These are phyloP conservation scores for Torulaspora quercuum DNA, from an alignment of 805 yeast species.

Conservation along the genomic window DNA sequence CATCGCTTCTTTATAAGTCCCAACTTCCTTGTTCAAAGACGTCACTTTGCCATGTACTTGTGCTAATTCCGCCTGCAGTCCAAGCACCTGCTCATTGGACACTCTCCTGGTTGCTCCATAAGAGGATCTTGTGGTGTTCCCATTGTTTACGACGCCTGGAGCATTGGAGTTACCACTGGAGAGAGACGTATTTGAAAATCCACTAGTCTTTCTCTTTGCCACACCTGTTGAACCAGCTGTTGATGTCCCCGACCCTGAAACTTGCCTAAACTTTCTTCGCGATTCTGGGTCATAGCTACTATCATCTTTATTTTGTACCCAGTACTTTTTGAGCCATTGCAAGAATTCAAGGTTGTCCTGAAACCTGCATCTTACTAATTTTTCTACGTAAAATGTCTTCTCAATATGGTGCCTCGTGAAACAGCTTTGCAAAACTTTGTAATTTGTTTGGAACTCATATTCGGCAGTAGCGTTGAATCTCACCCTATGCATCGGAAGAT, in stretches of 20 bases:
- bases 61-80: conserved; percentile 45
- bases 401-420: conserved; percentile 68
- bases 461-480: conserved; percentile 67
- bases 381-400: conserved; percentile 75
- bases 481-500: conserved; percentile 76
- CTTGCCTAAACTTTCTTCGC: conserved; percentile 45
- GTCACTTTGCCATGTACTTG: conserved; percentile 44
- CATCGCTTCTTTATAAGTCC: conserved; percentile 55
- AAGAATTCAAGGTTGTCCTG: conserved; percentile 93
- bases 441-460: conserved; percentile 74
- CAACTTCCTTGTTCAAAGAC: conserved; percentile 43
- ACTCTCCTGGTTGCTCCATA: conserved; percentile 24
- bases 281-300: conserved; percentile 65
- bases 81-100: conserved; percentile 30
- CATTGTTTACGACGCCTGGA: conserved; percentile 3
- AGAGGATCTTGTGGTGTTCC: conserved; percentile 26
- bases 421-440: conserved; percentile 80
- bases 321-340: conserved; percentile 84
- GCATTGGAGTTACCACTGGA: conserved; percentile 5
- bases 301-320: conserved; percentile 74
- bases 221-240: conserved; percentile 21
- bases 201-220: conserved; percentile 26
- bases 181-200: conserved; percentile 3
- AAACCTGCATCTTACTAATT: conserved; percentile 76
- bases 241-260: conserved; percentile 11